Evolutionary conservation across 345 rosid genomes (phyloP), one percentile per base, ranked within the genome.

Genomic region (Salix caprea): DNA sequence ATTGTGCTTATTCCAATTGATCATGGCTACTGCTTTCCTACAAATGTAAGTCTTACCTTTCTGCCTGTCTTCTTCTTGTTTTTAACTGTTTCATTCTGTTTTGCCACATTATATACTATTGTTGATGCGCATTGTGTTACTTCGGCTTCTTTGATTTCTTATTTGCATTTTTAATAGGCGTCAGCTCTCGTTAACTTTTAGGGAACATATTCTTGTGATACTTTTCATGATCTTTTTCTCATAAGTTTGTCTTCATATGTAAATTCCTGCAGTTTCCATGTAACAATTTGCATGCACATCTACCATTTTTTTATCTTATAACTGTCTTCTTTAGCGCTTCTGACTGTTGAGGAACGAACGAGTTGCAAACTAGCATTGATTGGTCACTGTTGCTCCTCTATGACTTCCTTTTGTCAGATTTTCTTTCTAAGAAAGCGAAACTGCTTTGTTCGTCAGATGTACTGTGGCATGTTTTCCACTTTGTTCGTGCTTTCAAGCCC

Each of bases 1-100:
- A 79, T 87, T 69, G 83, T 77, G 72, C 97, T 94, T 64, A 84
- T 84, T 83, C 98, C 97, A 44, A 91, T 94, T 32, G 98, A 94
- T 77, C 98, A 94, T 76, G 98, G 97, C 67, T 94, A 92, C 81
- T 90, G 97, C 90, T 80, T 94, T 67, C 97, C 98, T 36, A 90
- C 90, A 67, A 92, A 82, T 65, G 97, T 89, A 79, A 87, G 96
- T 71, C 61, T 67, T 62, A 60, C 9, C 76, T 40, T 69, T 23
- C 58, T 81, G 44, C 69, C 46, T 46, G 18, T 42, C 26, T 54
- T 61, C 6, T 50, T 14, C 52, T 50, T 6, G 62, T 68, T 67
- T 32, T 18, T 70, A 60, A 67, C 66, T 65, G 64, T 72, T 24
- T 70, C 70, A 14, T 60, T 72, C 42, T 30, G 28, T 50, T 28